Conservation (phyloP, 2,329 filamentous ascomycete genomes). For the Cordyceps javanica region DNA sequence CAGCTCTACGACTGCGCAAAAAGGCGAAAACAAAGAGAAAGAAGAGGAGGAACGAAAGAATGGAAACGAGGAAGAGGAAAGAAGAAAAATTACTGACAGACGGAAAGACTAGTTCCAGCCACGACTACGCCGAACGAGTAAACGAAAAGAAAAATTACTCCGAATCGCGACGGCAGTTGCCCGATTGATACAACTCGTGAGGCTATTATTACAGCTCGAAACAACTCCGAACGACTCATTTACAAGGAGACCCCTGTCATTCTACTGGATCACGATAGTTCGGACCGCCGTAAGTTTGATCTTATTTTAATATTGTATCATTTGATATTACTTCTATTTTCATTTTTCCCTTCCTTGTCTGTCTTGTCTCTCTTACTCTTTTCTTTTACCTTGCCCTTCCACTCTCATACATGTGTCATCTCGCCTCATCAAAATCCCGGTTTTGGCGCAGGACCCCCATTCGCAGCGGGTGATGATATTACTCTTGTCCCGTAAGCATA, state of each 20-base stretch:
- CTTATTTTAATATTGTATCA: too few species aligned
- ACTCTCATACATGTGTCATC: background rate
- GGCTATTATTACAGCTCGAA: background rate
- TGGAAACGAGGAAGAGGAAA: background rate
- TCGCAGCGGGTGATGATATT: background rate
- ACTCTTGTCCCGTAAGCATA: constrained; percentile 11
- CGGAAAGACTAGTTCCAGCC: background rate
- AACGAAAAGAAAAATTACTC: background rate
- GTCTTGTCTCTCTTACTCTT: background rate
- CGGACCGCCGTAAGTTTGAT: background rate
- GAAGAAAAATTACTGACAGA: background rate
- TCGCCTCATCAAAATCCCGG: background rate
- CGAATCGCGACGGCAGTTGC: background rate
- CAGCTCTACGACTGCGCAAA: too few species aligned
- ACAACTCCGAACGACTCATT: background rate
- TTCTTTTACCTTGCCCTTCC: background rate
- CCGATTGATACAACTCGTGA: background rate
- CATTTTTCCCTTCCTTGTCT: background rate
- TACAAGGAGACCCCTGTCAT: background rate
- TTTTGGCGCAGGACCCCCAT: background rate
- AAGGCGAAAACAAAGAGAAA: too few species aligned
- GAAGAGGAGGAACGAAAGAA: background rate
- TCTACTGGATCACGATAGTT: background rate
- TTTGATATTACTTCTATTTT: too few species aligned
- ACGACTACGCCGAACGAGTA: background rate